Evolutionary conservation across 192 early-diverging fungal genomes (phyloP), one percentile per base, ranked within the genome.

Genomic region (Gonapodya prolifera): DNA sequence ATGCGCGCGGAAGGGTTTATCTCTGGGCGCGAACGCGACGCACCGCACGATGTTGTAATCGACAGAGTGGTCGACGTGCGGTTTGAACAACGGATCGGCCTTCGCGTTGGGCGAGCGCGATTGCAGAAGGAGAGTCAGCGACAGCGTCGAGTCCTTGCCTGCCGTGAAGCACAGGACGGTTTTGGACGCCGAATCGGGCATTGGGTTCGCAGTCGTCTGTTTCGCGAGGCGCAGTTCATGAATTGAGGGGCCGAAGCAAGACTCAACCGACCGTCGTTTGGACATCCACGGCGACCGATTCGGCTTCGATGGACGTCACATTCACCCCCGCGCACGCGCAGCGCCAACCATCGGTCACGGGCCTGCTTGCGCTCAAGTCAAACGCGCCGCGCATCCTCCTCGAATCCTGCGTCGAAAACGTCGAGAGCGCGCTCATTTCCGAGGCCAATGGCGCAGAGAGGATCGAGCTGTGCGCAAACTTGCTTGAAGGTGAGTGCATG

Each of bases 401-500:
- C 23, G 45, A 61, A 61, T 61, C 45, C 23, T 61, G 45, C 45
- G 45, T 61, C 45, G 45, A 61, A 61, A 61, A 61, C 45, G 45
- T 61, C 45, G 45, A 61, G 23, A 61, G 45, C 18, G 71, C 71
- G 31, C 71, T 73, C 71, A 32, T 73, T 32, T 18, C 71, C 16
- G 88, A 91, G 76, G 74, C 83, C 30, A 83, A 85, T 35, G 86
- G 89, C 0, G 91, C 88, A 28, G 77, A 75, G 0, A 77, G 91
- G 30, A 83, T 91, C 28, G 91, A 91, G 71, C 81, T 91, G 33
- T 91, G 91, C 82, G 89, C 83, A 2, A 89, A 88, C 33, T 77
- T 91, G 30, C 79, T 87, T 35, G 91, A 91, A 69, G 89, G 91
- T 30, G 89, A 88, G 2, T 89, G 86, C 29, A 91, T 89, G 17